Percentiles rank a stretch among this genome's conserved stretches.
Conservation (phyloP, 1,284 basidiomycete genomes). For the Ceratobasidium sp. region DNA sequence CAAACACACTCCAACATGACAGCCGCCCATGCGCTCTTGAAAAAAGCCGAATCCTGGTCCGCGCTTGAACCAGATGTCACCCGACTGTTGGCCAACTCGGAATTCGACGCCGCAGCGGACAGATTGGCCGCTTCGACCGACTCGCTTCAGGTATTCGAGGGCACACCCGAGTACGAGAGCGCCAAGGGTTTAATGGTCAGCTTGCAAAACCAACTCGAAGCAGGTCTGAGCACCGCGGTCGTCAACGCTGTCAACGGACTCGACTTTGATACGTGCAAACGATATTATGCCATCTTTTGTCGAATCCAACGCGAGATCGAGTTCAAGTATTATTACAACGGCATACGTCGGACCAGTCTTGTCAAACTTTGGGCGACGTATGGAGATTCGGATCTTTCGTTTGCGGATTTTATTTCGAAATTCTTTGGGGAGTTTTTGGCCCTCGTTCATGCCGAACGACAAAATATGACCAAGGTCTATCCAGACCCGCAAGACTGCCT, state of each 20-base stretch:
- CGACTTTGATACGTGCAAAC: slow-evolving; percentile 74
- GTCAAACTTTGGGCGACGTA: slow-evolving; percentile 72
- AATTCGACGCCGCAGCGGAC: slow-evolving; percentile 85
- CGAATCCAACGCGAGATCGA: slow-evolving; percentile 89
- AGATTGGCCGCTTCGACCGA: slow-evolving; percentile 84
- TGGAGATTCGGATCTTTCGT: slow-evolving; percentile 46
- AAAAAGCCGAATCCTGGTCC: slow-evolving; percentile 93
- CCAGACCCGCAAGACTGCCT: slow-evolving; percentile 77
- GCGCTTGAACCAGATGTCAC: slow-evolving; percentile 91
- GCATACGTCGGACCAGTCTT: slow-evolving; percentile 71
- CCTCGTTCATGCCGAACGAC: slow-evolving; percentile 73
- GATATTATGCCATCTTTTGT: slow-evolving; percentile 84
- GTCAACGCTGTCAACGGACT: slow-evolving; percentile 80
- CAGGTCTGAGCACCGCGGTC: slow-evolving; percentile 82
- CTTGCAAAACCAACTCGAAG: slow-evolving; percentile 92
- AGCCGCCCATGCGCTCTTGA: slow-evolving; percentile 80
- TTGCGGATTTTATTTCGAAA: slow-evolving; percentile 71
- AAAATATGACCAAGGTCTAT: slow-evolving; percentile 80
- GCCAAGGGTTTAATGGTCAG: slow-evolving; percentile 84
- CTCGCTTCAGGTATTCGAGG: slow-evolving; percentile 89
- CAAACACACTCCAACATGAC: slow-evolving; percentile 86
- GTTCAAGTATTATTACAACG: slow-evolving; percentile 92
- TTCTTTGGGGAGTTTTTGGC: slow-evolving; percentile 76
- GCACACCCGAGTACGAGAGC: slow-evolving; percentile 86
- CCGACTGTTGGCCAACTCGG: slow-evolving; percentile 70